phyloP scores from a whole-genome alignment of 208 protist species.

The Angomonas ambiguus region DNA sequence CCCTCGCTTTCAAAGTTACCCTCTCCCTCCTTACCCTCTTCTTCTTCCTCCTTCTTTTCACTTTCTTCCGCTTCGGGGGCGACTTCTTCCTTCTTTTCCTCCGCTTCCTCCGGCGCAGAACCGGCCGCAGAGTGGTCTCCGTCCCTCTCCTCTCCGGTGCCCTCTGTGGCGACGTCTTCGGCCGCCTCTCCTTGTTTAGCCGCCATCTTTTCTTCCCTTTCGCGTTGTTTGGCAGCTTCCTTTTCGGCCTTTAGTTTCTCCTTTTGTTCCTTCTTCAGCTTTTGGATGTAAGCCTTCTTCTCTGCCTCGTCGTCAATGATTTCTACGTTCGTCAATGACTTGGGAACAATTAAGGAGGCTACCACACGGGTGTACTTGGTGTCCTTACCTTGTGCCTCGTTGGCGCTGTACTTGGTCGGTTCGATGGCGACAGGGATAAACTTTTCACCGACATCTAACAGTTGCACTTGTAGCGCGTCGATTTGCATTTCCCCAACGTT shows the following conservation, averaged over 20 bases:
- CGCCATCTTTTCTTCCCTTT: constrained; percentile 18
- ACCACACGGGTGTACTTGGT: constrained; percentile 31
- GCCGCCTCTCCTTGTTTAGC: constrained; percentile 12
- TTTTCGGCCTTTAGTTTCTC: constrained; percentile 19
- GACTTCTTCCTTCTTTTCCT: neutral
- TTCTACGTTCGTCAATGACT: constrained; percentile 9
- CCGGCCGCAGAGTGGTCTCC: neutral
- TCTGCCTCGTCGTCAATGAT: constrained; percentile 17
- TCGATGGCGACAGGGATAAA: constrained; percentile 27
- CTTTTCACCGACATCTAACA: constrained; percentile 41
- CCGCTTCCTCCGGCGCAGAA: neutral
- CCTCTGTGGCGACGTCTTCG: constrained; percentile 4
- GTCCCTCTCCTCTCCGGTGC: neutral
- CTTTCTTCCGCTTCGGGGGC: constrained; percentile 18
- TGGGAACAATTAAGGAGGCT: constrained; percentile 29
- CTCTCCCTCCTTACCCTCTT: neutral
- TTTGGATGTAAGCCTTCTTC: constrained; percentile 15
- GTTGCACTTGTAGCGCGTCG: constrained; percentile 26
- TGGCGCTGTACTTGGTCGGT: constrained; percentile 26
- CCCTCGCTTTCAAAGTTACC: constrained; percentile 13
- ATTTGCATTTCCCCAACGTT: constrained; percentile 3
- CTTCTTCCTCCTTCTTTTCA: neutral
- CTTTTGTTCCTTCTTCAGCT: constrained; percentile 29
- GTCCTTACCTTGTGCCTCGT: constrained; percentile 22
- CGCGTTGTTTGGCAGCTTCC: constrained; percentile 10